Percentiles rank a stretch among this genome's conserved stretches.
phyloP scores from a whole-genome alignment of 495 filamentous ascomycete species.

The Penicillium simplicissimum region DNA sequence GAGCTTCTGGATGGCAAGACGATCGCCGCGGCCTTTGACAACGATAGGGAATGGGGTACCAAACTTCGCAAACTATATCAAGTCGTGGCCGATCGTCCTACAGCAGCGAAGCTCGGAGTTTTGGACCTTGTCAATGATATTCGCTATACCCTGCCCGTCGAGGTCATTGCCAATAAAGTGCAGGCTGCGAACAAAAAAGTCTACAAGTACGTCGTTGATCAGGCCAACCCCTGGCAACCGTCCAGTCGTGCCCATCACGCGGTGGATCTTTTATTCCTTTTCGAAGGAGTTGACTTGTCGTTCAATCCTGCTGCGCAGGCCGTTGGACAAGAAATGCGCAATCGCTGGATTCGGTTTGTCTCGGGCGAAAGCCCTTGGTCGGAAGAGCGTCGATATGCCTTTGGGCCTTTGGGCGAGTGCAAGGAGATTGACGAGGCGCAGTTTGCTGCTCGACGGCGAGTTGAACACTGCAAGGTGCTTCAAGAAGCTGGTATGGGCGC shows the following conservation, averaged over 20 bases:
- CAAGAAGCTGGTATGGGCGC: constrained; percentile 31
- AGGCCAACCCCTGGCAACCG: constrained; percentile 45
- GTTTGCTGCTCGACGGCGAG: constrained; percentile 34
- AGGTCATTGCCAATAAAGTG: constrained; percentile 35
- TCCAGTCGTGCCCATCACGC: constrained; percentile 47
- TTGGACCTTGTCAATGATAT: constrained; percentile 40
- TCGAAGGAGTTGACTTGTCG: constrained; percentile 34
- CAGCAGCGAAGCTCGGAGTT: constrained; percentile 39
- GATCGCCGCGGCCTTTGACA: constrained; percentile 36
- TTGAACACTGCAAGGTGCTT: constrained; percentile 29
- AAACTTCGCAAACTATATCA: constrained; percentile 42
- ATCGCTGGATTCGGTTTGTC: constrained; percentile 39
- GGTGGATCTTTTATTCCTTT: constrained; percentile 46
- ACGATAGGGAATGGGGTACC: constrained; percentile 28
- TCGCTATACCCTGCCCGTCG: constrained; percentile 39
- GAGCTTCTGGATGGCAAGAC: constrained; percentile 32
- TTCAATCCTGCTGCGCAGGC: constrained; percentile 35
- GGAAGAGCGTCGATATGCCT: constrained; percentile 31
- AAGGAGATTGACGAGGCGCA: constrained; percentile 35
- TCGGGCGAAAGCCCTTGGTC: constrained; percentile 36
- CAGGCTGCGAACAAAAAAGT: constrained; percentile 31
- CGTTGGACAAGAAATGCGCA: constrained; percentile 36
- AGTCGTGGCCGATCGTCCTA: constrained; percentile 37
- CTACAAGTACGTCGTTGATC: constrained; percentile 45
- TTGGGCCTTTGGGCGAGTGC: constrained; percentile 39